phyloP scores from a whole-genome alignment of 2,329 filamentous ascomycete genomes.

The Diplodia scrobiculata region DNA sequence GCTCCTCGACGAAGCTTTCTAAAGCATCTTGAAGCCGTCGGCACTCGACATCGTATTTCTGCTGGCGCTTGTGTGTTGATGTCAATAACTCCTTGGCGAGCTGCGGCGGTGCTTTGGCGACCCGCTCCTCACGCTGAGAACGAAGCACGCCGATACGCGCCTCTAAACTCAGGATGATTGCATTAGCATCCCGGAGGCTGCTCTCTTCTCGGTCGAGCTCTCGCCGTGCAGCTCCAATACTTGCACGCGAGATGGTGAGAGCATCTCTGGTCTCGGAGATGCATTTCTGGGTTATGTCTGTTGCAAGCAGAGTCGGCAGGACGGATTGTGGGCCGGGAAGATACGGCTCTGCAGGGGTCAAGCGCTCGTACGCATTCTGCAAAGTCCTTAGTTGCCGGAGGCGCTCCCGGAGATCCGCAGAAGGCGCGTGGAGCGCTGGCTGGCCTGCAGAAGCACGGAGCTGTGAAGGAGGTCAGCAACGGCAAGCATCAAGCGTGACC shows the following conservation, averaged over 20 bases:
- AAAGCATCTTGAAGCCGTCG: slow-evolving; percentile 64
- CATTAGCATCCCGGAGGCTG: slow-evolving; percentile 52
- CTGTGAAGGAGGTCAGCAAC: slow-evolving; percentile 43
- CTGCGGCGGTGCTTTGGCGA: slow-evolving; percentile 62
- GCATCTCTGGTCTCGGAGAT: slow-evolving; percentile 66
- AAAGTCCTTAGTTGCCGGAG: slow-evolving; percentile 56
- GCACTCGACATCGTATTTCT: slow-evolving; percentile 63
- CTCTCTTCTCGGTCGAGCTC: slow-evolving; percentile 51
- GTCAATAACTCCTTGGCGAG: slow-evolving; percentile 64
- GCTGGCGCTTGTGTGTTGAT: slow-evolving; percentile 62
- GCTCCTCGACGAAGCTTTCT: slow-evolving; percentile 69
- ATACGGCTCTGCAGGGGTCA: slow-evolving; percentile 64
- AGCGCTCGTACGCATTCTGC: slow-evolving; percentile 65
- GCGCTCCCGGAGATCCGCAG: slow-evolving; percentile 41
- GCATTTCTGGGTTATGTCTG: slow-evolving; percentile 66
- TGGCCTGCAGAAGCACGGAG: slow-evolving; percentile 43
- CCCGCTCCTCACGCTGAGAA: slow-evolving; percentile 59
- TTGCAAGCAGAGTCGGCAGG: slow-evolving; percentile 69
- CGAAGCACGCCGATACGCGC: slow-evolving; percentile 63
- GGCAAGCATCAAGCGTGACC: not conserved
- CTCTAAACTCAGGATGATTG: slow-evolving; percentile 53
- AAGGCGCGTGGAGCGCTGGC: slow-evolving; percentile 37
- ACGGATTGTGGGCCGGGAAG: slow-evolving; percentile 66
- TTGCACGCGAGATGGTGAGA: slow-evolving; percentile 51
- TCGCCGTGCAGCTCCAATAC: slow-evolving; percentile 45